Percentiles rank a stretch among this genome's conserved stretches.
These are phyloP conservation scores for Colletotrichum nymphaeae DNA, from an alignment of 2,329 filamentous ascomycete genomes.

Conservation along the genomic window DNA sequence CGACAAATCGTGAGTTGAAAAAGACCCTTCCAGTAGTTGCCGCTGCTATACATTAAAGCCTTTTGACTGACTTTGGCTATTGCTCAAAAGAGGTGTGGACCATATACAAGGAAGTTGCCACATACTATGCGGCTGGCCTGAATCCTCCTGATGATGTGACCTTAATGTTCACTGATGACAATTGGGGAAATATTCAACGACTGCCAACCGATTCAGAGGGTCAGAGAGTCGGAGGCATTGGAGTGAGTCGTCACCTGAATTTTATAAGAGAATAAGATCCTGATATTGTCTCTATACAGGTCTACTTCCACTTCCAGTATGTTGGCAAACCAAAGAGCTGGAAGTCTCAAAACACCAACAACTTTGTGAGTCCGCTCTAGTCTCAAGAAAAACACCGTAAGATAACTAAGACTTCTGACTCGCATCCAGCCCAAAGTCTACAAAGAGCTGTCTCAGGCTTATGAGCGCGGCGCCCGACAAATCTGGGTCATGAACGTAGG, in stretches of 20 bases:
- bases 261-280: background rate
- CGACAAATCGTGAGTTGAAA: constrained; percentile 69
- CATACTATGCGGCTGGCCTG: constrained; percentile 69
- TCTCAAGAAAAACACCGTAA: too few relatives aligned
- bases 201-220: constrained; percentile 65
- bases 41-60: too few relatives aligned
- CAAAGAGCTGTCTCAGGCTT: constrained; percentile 62
- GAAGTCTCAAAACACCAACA: constrained; percentile 66
- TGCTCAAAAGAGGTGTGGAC: constrained; percentile 72
- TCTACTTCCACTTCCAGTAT: constrained; percentile 63
- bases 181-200: constrained; percentile 68
- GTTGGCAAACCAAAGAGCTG: constrained; percentile 48
- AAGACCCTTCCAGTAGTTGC: constrained; percentile 43
- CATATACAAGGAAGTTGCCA: constrained; percentile 71
- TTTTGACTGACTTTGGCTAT: too few relatives aligned
- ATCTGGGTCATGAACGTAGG: constrained; percentile 76
- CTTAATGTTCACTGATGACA: constrained; percentile 71
- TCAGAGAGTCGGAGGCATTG: constrained; percentile 66
- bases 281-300: background rate
- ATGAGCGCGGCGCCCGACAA: constrained; percentile 64
- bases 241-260: constrained; percentile 46
- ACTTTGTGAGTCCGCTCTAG: constrained; percentile 60
- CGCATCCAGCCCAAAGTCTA: constrained; percentile 39
- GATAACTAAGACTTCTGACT: too few relatives aligned
- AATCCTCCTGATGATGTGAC: constrained; percentile 67